A percentile compares a stretch with the other conserved stretches of the same genome.
These are phyloP conservation scores for Myriosclerotinia curreyana DNA, from an alignment of 2,329 filamentous ascomycete species.

Conservation along the genomic window DNA sequence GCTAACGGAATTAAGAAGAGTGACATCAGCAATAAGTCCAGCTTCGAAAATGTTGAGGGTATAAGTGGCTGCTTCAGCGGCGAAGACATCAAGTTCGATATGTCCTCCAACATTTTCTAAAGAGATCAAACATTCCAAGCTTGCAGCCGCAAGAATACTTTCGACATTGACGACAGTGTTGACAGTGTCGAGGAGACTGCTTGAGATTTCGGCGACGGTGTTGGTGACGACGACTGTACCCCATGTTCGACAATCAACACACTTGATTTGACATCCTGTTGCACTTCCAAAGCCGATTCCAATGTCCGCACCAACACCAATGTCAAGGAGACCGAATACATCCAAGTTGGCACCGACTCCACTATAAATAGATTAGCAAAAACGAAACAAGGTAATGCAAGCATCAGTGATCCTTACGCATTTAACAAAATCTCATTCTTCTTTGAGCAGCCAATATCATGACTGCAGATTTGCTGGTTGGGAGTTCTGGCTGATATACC, in stretches of 20 bases:
- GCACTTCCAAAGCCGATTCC: constrained; percentile 19
- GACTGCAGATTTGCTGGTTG: constrained; percentile 3
- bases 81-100: constrained; percentile 29
- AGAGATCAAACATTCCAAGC: constrained; percentile 28
- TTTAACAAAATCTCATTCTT: constrained; percentile 29
- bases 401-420: constrained; percentile 24
- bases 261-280: constrained; percentile 22
- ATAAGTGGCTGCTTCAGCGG: constrained; percentile 25
- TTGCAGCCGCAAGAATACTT: constrained; percentile 25
- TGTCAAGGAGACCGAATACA: constrained; percentile 15
- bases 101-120: constrained; percentile 30
- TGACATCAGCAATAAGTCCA: constrained; percentile 23
- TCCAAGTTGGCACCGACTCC: constrained; percentile 15
- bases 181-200: constrained; percentile 24
- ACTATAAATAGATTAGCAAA: constrained; percentile 22
- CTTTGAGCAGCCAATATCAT: constrained; percentile 21
- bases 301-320: neutral
- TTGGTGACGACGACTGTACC: constrained; percentile 31
- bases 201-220: constrained; percentile 25
- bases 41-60: constrained; percentile 29
- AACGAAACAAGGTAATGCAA: too few relatives aligned
- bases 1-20: constrained; percentile 28
- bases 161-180: constrained; percentile 23
- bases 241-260: constrained; percentile 32
- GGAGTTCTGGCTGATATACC: neutral